Evolutionary conservation across 306 rosid genomes (phyloP), one percentile per base, ranked within the genome.

Genomic region (Citrullus colocynthis): DNA sequence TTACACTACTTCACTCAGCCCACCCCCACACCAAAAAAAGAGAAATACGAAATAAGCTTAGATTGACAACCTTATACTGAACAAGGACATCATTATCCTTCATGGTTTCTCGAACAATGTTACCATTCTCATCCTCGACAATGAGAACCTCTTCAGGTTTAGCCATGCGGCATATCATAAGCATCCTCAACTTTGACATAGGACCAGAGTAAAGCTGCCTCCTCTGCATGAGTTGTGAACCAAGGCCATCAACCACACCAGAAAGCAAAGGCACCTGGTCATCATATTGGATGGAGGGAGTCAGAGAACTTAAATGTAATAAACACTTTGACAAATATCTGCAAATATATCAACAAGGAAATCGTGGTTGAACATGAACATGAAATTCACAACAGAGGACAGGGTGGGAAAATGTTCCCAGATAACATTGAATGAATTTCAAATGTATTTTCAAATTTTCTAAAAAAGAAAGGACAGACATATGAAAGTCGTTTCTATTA

Each of bases 21-120:
- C 49, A 9, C 3, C 54, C 54, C 16, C 56, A 13, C 13, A 20
- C 58, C 76, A 20, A 20, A n/a, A 21, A 61, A 61, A 41, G 6
- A 37, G 17, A 41, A 52, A 44, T 28, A 78, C 44, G 3, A 30
- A 48, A 30, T n/a, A 18, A 65, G 54, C 6, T 74, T 3, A 28
- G 55, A 70, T 49, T 63, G 41, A 80, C 78, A 74, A 96, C 99
- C 99, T 96, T 96, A 60, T 96, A 96, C 81, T 92, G 98, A 72
- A 96, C 99, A 84, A 96, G 99, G 79, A 92, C 98, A 77, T 96
- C 99, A 87, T 96, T 96, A 85, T 96, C 99, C 89, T 96, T 96
- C 93, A 96, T 83, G 75, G 99, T 96, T 75, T 96, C 99, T 14
- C 99, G 95, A 74, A 96, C 99, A 76, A 96, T 96, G 82, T 96